Percentiles rank a stretch among this genome's conserved stretches.
Conservation (phyloP, 495 filamentous ascomycete genomes). For the Xylaria intraflava region DNA sequence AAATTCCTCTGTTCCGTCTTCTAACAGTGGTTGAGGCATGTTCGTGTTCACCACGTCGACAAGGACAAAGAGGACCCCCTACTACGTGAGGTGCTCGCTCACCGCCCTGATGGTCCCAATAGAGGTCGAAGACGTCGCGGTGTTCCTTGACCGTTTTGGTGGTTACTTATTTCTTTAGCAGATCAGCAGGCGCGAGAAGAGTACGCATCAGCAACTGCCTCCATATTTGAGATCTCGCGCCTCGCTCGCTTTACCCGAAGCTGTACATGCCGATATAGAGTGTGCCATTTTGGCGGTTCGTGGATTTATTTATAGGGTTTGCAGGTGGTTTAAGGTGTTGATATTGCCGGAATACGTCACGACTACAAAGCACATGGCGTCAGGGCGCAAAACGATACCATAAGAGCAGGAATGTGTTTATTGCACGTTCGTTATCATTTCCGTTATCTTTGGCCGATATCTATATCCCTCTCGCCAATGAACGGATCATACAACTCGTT, state of each 20-base stretch:
- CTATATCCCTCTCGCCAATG: background rate
- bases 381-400: conserved; percentile 24
- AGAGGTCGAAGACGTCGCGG: conserved; percentile 71
- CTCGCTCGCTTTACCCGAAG: background rate
- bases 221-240: background rate
- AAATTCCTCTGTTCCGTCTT: background rate
- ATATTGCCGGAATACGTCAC: background rate
- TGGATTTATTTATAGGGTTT: background rate
- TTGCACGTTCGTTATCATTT: background rate
- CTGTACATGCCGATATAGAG: conserved; percentile 6
- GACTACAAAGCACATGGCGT: conserved; percentile 10
- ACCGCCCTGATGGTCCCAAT: conserved; percentile 77
- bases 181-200: background rate
- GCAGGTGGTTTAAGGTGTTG: background rate
- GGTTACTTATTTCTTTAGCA: background rate
- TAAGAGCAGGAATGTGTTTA: conserved; percentile 16
- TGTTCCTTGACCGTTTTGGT: conserved; percentile 14
- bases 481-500: background rate
- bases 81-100: conserved; percentile 72
- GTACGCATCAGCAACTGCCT: background rate
- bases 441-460: background rate
- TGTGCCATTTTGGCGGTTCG: background rate
- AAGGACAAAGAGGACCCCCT: conserved; percentile 77
- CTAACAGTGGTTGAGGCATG: conserved; percentile 56
- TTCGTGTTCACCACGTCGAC: conserved; percentile 80